Conservation (phyloP, 257 asterid species). For the Solanum tarijense region DNA sequence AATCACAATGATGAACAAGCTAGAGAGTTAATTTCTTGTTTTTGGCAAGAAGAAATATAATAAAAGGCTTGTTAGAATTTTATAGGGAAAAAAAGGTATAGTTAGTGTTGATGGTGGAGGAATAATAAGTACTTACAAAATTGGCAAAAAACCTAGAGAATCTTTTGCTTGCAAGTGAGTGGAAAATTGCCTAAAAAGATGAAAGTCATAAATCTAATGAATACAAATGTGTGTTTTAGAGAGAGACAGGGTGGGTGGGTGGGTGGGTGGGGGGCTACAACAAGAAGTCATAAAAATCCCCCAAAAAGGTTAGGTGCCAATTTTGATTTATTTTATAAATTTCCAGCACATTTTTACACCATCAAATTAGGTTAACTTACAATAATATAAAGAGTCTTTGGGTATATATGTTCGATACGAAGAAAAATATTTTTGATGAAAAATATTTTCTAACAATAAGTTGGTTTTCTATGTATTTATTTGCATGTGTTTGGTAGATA, state of each 20-base stretch:
- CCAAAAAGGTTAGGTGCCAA: slow-evolving; percentile 3
- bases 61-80: background rate
- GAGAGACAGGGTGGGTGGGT: background rate
- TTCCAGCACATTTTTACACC: background rate
- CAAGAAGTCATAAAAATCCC: background rate
- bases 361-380: too few species aligned
- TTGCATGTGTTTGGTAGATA: too few species aligned
- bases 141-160: slow-evolving; percentile 37
- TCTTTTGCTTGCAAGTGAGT: slow-evolving; percentile 29
- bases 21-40: background rate
- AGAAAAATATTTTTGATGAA: too few species aligned
- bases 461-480: too few species aligned
- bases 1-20: background rate
- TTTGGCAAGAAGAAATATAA: background rate
- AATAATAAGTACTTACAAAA: slow-evolving; percentile 37
- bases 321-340: slow-evolving; percentile 19
- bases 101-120: slow-evolving; percentile 1
- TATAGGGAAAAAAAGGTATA: background rate
- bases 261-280: background rate
- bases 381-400: too few species aligned
- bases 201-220: slow-evolving; percentile 30
- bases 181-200: slow-evolving; percentile 30
- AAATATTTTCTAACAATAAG: too few species aligned
- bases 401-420: too few species aligned
- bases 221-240: background rate